Evolutionary conservation across 176 grass and related monocot genomes (phyloP), one percentile per base, ranked within the genome.

Genomic region (Zoysia japonica): DNA sequence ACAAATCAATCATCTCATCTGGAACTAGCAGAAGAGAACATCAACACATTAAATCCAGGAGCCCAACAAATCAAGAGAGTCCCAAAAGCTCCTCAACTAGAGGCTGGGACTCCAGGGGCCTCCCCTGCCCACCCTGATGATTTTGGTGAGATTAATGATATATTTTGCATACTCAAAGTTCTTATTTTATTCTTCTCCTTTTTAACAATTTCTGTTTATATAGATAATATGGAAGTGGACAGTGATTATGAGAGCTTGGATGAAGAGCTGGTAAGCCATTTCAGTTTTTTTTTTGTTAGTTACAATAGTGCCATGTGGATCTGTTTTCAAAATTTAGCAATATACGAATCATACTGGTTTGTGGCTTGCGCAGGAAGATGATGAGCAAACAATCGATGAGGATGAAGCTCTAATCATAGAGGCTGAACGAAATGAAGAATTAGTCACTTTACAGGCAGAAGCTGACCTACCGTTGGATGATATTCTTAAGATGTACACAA

Each of bases 331-430:
- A 63, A 28, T 48, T 73, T 37, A 17, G 41, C 39, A 65, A 56
- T 46, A 53, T 64, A 72, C 82, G 46, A 72, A 82, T 64, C 0
- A 6, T n/a, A 47, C 7, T 64, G 44, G 11, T 81, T 49, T 78
- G 59, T 55, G 90, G 71, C 13, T 76, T 49, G 49, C 76, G 48
- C 84, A 99, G 96, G 90, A 88, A 88, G 96, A 99, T 89, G 96
- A 99, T 67, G 96, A 95, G 44, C 75, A 9, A 55, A 93, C 92
- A 43, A 91, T 99, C 48, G 96, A 95, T 50, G 90, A 89, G 47
- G 96, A 99, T 86, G 96, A 99, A 88, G 96, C 90, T 87, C 88
- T 88, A 84, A 95, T 99, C 48, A 99, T 88, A 3, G 86, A 93
- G 63, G 84, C 84, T 67, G 92, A 99, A 68, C 80, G 90, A 60